Evolutionary conservation across 345 rosid species (phyloP).

Genomic region (Odontarrhena argentea): DNA sequence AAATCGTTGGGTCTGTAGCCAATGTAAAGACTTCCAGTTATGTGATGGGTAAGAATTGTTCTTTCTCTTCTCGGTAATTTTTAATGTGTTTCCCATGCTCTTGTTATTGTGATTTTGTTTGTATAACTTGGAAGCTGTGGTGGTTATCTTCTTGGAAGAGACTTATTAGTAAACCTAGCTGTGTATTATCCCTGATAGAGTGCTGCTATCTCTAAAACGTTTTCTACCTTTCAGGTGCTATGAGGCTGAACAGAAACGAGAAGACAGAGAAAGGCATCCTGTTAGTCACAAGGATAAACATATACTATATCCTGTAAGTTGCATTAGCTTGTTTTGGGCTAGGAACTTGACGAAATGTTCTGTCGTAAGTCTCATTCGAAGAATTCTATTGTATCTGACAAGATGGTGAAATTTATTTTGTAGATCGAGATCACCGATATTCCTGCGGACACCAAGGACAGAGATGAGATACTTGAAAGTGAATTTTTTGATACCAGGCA

Average conservation of each 20-base stretch:
- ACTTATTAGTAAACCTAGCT: constrained; percentile 24
- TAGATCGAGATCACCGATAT: constrained; percentile 75
- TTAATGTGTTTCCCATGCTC: constrained; percentile 4
- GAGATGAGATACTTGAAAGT: constrained; percentile 96
- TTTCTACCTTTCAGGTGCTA: constrained; percentile 65
- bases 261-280: constrained; percentile 89
- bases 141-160: constrained; percentile 25
- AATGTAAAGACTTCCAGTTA: constrained; percentile 89
- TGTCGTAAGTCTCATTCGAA: constrained; percentile 16
- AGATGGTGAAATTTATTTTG: constrained; percentile 31
- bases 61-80: constrained; percentile 21
- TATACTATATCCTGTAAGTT: constrained; percentile 72
- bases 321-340: constrained; percentile 14
- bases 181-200: constrained; percentile 25
- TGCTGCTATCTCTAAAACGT: constrained; percentile 18
- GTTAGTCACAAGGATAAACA: constrained; percentile 75
- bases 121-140: constrained; percentile 21
- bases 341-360: constrained; percentile 8
- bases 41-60: constrained; percentile 78
- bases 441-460: constrained; percentile 80
- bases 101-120: constrained; percentile 14
- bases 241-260: constrained; percentile 79
- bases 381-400: constrained; percentile 29
- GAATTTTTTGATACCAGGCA: constrained; percentile 98
- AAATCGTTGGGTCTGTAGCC: constrained; percentile 85